Conservation (phyloP, 148 eudicot genomes). For the Beta vulgaris region DNA sequence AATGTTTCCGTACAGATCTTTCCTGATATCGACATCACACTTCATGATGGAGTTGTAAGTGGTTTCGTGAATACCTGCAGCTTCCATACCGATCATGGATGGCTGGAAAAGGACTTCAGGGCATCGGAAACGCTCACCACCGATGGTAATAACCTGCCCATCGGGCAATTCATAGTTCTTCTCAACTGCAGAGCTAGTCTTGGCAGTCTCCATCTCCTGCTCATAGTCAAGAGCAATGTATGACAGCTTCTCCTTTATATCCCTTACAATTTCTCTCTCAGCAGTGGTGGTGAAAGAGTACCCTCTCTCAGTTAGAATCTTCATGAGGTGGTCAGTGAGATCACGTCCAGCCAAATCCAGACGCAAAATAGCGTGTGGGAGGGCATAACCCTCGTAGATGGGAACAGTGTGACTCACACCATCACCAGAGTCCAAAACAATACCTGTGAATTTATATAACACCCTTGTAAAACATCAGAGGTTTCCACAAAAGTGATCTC, state of each 20-base stretch:
- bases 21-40: constrained; percentile 52
- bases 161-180: constrained; percentile 66
- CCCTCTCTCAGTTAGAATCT: constrained; percentile 54
- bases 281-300: constrained; percentile 55
- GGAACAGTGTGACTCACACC: constrained; percentile 61
- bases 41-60: constrained; percentile 49
- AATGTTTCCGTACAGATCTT: constrained; percentile 49
- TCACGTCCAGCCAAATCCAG: constrained; percentile 63
- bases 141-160: constrained; percentile 60
- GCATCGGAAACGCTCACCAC: constrained; percentile 66
- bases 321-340: constrained; percentile 56
- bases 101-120: constrained; percentile 76
- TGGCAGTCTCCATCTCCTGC: constrained; percentile 56
- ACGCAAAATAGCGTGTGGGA: constrained; percentile 55
- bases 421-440: constrained; percentile 53
- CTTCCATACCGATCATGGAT: constrained; percentile 64
- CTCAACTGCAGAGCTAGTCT: constrained; percentile 60
- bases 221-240: constrained; percentile 60
- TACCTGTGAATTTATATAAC: constrained; percentile 31
- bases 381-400: constrained; percentile 49
- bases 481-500: background rate
- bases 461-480: background rate
- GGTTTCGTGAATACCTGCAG: constrained; percentile 57
- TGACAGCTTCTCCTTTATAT: constrained; percentile 52
- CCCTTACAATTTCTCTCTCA: constrained; percentile 65